phyloP scores from a whole-genome alignment of 495 filamentous ascomycete species.

The Eremomyces bilateralis region DNA sequence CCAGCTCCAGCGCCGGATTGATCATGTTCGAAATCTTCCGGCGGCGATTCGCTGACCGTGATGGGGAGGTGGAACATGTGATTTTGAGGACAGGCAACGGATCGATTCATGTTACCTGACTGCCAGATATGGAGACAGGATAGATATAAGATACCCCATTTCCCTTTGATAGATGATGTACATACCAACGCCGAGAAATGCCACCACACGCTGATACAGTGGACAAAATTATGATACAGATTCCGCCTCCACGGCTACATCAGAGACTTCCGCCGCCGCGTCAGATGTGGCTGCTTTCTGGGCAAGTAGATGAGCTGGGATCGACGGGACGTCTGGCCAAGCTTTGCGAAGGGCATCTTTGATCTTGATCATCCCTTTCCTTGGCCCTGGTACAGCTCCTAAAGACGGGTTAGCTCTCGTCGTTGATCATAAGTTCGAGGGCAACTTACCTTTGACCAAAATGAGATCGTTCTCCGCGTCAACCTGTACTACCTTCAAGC shows the following conservation, averaged over 20 bases:
- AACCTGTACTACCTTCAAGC: constrained; percentile 69
- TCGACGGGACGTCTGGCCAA: constrained; percentile 31
- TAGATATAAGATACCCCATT: too few species aligned
- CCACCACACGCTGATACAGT: too few species aligned
- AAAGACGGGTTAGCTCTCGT: constrained; percentile 1
- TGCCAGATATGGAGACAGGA: too few species aligned
- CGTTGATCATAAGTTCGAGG: background rate
- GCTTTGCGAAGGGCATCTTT: constrained; percentile 86
- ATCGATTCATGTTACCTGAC: too few species aligned
- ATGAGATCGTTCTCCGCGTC: constrained; percentile 69
- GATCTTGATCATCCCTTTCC: constrained; percentile 59
- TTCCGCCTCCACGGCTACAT: too few species aligned
- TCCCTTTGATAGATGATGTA: too few species aligned
- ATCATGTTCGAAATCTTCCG: constrained; percentile 79
- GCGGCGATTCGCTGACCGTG: constrained; percentile 49
- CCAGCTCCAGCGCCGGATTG: constrained; percentile 70
- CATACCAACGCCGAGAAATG: too few species aligned
- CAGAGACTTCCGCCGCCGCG: too few species aligned
- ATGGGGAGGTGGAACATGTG: constrained; percentile 49
- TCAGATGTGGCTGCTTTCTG: too few species aligned
- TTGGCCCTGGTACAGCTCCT: constrained; percentile 66
- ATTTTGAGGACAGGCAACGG: too few species aligned
- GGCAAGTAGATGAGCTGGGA: too few species aligned
- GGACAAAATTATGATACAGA: too few species aligned
- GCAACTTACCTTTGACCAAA: constrained; percentile 50